Conservation (phyloP, 768 basidiomycete genomes). For the Lactarius indigo region DNA sequence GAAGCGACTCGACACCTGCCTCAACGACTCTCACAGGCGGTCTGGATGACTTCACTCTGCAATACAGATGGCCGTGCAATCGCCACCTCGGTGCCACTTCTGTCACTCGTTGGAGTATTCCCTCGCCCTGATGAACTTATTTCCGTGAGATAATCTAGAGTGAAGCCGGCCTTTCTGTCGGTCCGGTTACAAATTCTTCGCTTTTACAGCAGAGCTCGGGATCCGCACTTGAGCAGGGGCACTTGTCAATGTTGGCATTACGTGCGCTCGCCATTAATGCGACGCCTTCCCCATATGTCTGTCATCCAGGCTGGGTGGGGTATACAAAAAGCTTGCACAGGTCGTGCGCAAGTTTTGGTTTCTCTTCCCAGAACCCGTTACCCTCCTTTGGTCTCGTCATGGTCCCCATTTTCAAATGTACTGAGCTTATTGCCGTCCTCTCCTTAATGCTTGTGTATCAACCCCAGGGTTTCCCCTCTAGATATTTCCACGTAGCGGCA, state of each 20-base stretch:
- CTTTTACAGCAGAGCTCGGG: not conserved
- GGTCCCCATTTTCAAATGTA: constrained; percentile 1
- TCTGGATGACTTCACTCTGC: not conserved
- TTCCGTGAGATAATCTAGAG: not conserved
- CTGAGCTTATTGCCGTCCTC: not conserved
- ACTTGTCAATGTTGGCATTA: not conserved
- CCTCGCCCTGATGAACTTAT: not conserved
- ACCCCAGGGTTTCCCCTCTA: not conserved
- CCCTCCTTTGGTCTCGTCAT: not conserved
- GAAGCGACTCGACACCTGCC: not conserved
- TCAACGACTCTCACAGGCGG: not conserved
- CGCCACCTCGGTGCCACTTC: not conserved
- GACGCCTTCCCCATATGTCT: not conserved
- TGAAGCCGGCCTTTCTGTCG: not conserved
- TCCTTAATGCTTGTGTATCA: not conserved
- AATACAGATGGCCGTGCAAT: not conserved
- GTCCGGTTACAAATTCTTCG: not conserved
- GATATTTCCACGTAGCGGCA: constrained; percentile 1
- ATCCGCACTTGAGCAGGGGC: not conserved
- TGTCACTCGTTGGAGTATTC: constrained; percentile 1
- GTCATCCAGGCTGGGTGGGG: not conserved
- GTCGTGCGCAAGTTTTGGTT: not conserved
- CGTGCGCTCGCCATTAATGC: constrained; percentile 5
- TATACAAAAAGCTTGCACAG: not conserved
- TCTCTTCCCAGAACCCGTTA: constrained; percentile 1